A percentile compares a stretch with the other conserved stretches of the same genome.
These are phyloP conservation scores for Papiliotrema nemorosa DNA, from an alignment of 1,284 basidiomycete species.

Conservation along the genomic window DNA sequence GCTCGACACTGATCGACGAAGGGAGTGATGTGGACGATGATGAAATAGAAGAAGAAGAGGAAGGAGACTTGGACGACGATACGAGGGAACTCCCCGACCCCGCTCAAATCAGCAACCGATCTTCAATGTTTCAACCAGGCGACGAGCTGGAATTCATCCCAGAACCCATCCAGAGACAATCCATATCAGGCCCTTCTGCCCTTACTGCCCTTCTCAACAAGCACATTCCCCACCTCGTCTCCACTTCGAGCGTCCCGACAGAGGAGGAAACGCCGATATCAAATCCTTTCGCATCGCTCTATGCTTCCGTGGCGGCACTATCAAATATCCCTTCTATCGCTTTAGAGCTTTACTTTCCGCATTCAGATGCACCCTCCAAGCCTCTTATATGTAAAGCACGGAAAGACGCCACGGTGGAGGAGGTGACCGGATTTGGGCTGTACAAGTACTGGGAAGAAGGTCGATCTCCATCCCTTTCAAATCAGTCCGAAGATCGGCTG, in stretches of 20 bases:
- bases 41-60: constrained; percentile 9
- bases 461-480: constrained; percentile 70
- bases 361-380: constrained; percentile 60
- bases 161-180: constrained; percentile 4
- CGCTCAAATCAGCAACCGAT: constrained; percentile 9
- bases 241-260: constrained; percentile 12
- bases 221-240: constrained; percentile 38
- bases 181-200: constrained; percentile 19
- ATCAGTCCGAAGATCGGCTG: constrained; percentile 55
- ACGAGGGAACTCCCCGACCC: background rate
- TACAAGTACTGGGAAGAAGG: constrained; percentile 89
- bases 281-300: constrained; percentile 50
- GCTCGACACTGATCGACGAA: constrained; percentile 29
- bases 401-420: constrained; percentile 87
- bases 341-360: constrained; percentile 84
- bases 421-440: constrained; percentile 88
- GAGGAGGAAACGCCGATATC: constrained; percentile 1
- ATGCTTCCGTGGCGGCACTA: constrained; percentile 49
- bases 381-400: constrained; percentile 61
- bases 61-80: constrained; percentile 10
- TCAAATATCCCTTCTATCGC: constrained; percentile 51
- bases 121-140: constrained; percentile 22
- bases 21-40: constrained; percentile 45
- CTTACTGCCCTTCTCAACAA: constrained; percentile 39
- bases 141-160: constrained; percentile 24